Base-by-base conservation (phyloP, 257 asterid species). In the Nicotiana paniculata region DNA sequence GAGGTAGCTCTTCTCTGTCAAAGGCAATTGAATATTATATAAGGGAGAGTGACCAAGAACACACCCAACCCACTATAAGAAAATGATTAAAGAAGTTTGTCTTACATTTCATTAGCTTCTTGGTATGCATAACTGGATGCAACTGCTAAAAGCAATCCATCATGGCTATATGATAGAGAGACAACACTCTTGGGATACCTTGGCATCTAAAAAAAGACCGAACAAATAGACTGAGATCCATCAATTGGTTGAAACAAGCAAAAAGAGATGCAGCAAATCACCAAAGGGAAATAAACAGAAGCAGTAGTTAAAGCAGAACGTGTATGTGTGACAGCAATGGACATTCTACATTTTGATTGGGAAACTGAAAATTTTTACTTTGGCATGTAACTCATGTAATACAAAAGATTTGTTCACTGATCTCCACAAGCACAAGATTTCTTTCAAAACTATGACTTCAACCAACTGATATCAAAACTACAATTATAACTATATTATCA, bases 111-210 rank as follows among this genome's bases (percentile, higher is more conserved):
- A 59, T 85, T 87, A 54, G 93, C 94, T 86, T 96, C 97, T 87
- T 94, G 97, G 89, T 89, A 91, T 30, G 97, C 87, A 82, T 84
- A 81, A 86, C 97, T 89, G 72, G 97, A 91, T 84, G 98, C 97
- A 58, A 94, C 89, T 5, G 97, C 98, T 86, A 96, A 86, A 53
- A 96, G 85, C 77, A 85, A 84, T 55, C 97, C 99, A 28, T 85
- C 85, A 51, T 87, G 89, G 89, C 92, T 96, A 84, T 93, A 96
- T 59, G 97, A 93, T 88, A 96, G 75, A 1, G 97, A 92, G 68
- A 93, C 93, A 58, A 91, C 84, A 33, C 94, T 87, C 51, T 87
- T 91, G 33, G 95, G 90, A 82, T 82, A 89, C 82, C 85, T 86
- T 54, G 94, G 95, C 84, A 92, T 80, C 98, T 93, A 90, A 85